Percentiles rank a stretch among this genome's conserved stretches.
phyloP scores from a whole-genome alignment of 257 asterid species.

The Nicotiana knightiana region DNA sequence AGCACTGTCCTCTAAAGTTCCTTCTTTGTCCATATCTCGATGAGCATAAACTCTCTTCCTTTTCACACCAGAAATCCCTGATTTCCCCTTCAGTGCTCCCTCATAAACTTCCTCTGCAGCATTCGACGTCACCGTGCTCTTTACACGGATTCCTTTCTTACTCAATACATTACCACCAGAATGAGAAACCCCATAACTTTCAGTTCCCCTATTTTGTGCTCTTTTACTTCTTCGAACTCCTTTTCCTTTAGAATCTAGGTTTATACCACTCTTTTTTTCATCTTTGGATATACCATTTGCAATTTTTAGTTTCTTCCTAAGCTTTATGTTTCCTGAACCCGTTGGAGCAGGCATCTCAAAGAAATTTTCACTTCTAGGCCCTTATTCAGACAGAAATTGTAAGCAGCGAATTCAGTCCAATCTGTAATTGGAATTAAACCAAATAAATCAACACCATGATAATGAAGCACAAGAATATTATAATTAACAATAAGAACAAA shows the following conservation, averaged over 20 bases:
- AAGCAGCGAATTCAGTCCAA: background rate
- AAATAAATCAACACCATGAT: no score
- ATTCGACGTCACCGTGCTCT: background rate
- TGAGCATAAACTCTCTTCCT: constrained; percentile 51
- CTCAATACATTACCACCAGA: background rate
- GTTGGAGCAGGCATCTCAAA: background rate
- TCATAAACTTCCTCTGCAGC: background rate
- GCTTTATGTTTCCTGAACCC: background rate
- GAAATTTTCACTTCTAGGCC: background rate
- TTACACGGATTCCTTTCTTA: background rate
- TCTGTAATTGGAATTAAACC: background rate
- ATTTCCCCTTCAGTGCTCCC: background rate
- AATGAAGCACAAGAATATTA: no score
- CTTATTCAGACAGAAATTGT: background rate
- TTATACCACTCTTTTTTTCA: background rate
- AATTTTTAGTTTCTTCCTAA: constrained; percentile 1
- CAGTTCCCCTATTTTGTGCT: background rate
- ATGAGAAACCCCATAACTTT: background rate
- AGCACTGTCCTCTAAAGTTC: constrained; percentile 9
- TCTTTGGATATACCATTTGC: background rate
- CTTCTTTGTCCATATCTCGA: constrained; percentile 17
- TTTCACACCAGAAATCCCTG: constrained; percentile 27
- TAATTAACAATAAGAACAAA: background rate
- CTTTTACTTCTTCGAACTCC: background rate
- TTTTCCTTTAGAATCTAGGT: background rate